Evolutionary conservation across 306 rosid genomes (phyloP), one percentile per base, ranked within the genome.

Genomic region (Cicer judaicum): DNA sequence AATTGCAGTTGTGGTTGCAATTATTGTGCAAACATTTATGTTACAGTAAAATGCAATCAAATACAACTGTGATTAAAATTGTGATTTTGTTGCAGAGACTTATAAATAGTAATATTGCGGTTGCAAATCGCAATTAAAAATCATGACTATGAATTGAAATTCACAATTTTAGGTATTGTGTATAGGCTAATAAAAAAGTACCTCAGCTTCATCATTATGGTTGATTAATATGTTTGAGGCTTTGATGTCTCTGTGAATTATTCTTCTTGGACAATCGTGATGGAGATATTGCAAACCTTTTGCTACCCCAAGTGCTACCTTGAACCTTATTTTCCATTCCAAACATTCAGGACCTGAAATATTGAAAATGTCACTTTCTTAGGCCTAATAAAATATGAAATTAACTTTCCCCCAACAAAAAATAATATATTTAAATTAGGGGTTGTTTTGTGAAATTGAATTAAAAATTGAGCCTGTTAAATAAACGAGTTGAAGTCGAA

Each of bases 191-290:
- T 29, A 29, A 3, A 29, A 18, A 66, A 12, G 60, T 79, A 94
- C 99, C 92, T 90, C 90, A 76, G 99, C 92, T 59, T 90, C 93
- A 53, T 65, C 79, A 67, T 95, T 81, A 18, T 87, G 64, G 7
- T 84, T 75, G 43, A 95, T 91, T 61, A 95, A 59, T 62, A 95
- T 81, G 76, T 95, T 95, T 7, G 99, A 95, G 84, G 99, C 99
- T 79, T 92, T 95, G 73, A 95, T 90, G 79, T 95, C 99, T 77
- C 99, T 80, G 47, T 95, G 99, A 80, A 95, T 95, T 68, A 95
- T 89, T 68, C 99, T 84, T 79, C 93, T 87, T 12, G 89, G 98
- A 71, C 99, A 90, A 40, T 90, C 90, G 19, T 87, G 86, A 79
- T 95, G 99, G 42, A 95, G 97, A 82, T 92, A 95, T n/a, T 39